Base-by-base conservation (phyloP, 768 basidiomycete genomes). In the Vishniacozyma victoriae region DNA sequence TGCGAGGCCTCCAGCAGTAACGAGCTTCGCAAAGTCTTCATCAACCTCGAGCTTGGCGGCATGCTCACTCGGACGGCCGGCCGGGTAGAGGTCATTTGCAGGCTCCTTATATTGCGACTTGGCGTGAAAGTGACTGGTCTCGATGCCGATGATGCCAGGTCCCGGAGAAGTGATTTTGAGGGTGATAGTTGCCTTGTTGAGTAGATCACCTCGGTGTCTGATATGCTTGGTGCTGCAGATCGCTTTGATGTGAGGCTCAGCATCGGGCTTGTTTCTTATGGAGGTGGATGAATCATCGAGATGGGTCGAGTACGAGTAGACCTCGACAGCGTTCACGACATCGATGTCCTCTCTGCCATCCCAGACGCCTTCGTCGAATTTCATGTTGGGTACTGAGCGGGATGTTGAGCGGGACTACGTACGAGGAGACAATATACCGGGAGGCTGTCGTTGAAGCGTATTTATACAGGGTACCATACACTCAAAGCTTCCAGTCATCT, bases 281-380 rank as follows among this genome's bases (percentile, higher is more conserved):
- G n/a, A n/a, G n/a, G n/a, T n/a, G n/a, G n/a, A n/a, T n/a, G n/a
- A n/a, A n/a, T n/a, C n/a, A n/a, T n/a, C n/a, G n/a, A n/a, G n/a
- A n/a, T n/a, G n/a, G n/a, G n/a, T n/a, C n/a, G n/a, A n/a, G n/a
- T n/a, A n/a, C n/a, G n/a, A n/a, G n/a, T n/a, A n/a, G n/a, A n/a
- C n/a, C 43, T 80, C 77, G 29, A 78, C 78, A 27, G 82, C 82
- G 56, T 84, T 80, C 35, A 84, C 73, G 25, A 80, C 81, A 51
- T 76, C 76, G 12, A 81, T 76, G 60, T 79, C 80, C 48, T 82
- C 78, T 31, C 80, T 83, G 53, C 77, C 74, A 59, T 53, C 76
- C 82, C 82, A 85, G 60, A 84, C 81, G 16, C 83, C 82, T 71
- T 85, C 83, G 75, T 79, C 83, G 74, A 83, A 82, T 62, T 79